Evolutionary conservation across 2,329 filamentous ascomycete genomes (phyloP).

Genomic region (Arthrobotrys conoides): DNA sequence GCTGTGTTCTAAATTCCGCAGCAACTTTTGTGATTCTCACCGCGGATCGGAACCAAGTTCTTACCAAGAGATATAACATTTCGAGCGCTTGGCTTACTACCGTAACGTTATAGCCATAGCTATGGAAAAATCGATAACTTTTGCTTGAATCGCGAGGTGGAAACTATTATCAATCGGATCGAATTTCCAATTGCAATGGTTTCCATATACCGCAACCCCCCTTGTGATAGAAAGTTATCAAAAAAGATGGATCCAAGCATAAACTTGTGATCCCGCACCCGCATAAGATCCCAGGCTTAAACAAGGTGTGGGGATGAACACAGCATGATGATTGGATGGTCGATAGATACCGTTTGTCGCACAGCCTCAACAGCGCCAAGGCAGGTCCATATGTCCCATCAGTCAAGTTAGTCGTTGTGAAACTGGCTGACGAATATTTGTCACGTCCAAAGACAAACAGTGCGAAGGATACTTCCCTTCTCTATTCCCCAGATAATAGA

Average conservation of each 20-base stretch:
- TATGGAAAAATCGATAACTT: neutral
- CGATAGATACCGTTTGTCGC: conserved; percentile 17
- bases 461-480: neutral
- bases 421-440: conserved; percentile 60
- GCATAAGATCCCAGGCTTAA: conserved; percentile 18
- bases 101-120: conserved; percentile 1
- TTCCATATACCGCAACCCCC: neutral
- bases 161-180: neutral
- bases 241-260: neutral
- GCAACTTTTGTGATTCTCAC: neutral
- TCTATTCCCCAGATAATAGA: neutral
- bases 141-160: neutral
- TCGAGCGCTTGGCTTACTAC: neutral
- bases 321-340: conserved; percentile 37
- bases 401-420: too few relatives aligned
- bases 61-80: neutral
- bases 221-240: neutral
- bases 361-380: conserved; percentile 60
- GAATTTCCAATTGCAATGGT: conserved; percentile 12
- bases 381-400: conserved; percentile 3
- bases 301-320: neutral
- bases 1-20: conserved; percentile 8
- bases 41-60: conserved; percentile 19
- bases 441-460: conserved; percentile 17
- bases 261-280: conserved; percentile 24